A percentile compares a stretch with the other conserved stretches of the same genome.
These are phyloP conservation scores for Lolium rigidum DNA, from an alignment of 176 grass and related monocot species.

Conservation along the genomic window DNA sequence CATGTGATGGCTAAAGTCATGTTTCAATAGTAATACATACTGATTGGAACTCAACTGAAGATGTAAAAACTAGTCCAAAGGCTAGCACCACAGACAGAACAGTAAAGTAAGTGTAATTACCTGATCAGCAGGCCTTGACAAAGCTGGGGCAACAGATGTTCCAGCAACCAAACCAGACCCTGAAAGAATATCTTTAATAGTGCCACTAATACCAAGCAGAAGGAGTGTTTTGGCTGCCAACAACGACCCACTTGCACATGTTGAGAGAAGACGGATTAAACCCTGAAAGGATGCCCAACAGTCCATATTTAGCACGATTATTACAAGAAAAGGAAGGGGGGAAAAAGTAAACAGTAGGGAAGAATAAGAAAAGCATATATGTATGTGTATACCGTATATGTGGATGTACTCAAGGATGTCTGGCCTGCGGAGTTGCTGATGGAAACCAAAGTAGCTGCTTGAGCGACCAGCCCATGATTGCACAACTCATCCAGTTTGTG, in stretches of 20 bases:
- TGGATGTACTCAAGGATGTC: conserved; percentile 78
- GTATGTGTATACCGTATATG: conserved; percentile 69
- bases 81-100: not conserved
- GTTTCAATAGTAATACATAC: conserved; percentile 25
- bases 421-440: conserved; percentile 76
- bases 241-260: conserved; percentile 83
- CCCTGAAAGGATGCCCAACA: conserved; percentile 54
- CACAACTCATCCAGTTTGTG: conserved; percentile 87
- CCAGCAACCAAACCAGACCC: conserved; percentile 75
- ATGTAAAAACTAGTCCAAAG: not conserved
- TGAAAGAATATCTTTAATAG: conserved; percentile 90
- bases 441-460: conserved; percentile 75
- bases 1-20: not conserved
- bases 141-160: conserved; percentile 64
- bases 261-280: conserved; percentile 86
- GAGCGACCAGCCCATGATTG: conserved; percentile 79
- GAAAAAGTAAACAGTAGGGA: not conserved
- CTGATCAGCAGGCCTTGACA: conserved; percentile 87
- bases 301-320: not conserved
- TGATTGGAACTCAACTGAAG: not conserved
- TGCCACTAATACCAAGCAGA: conserved; percentile 85
- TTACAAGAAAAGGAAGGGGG: not conserved
- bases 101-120: conserved; percentile 32
- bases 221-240: conserved; percentile 83
- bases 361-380: not conserved